Evolutionary conservation across 2,329 filamentous ascomycete species (phyloP).

Genomic region (Fusarium dimerum): DNA sequence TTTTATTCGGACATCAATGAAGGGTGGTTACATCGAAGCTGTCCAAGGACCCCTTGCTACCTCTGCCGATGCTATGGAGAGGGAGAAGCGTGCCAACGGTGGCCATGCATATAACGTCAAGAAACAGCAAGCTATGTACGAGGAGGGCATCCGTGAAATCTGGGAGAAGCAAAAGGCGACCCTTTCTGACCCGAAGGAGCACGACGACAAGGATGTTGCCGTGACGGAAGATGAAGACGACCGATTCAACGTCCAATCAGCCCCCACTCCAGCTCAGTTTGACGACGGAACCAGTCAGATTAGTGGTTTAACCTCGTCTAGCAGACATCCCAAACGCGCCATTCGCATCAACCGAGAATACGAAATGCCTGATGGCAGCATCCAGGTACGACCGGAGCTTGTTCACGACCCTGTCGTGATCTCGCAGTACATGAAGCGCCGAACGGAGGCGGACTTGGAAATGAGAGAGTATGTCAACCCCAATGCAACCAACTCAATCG

Average conservation of each 20-base stretch:
- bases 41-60: slow-evolving; percentile 67
- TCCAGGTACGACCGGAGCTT: slow-evolving; percentile 65
- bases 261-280: slow-evolving; percentile 64
- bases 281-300: slow-evolving; percentile 84
- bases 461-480: slow-evolving; percentile 66
- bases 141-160: slow-evolving; percentile 85
- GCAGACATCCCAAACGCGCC: slow-evolving; percentile 67
- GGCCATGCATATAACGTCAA: slow-evolving; percentile 98
- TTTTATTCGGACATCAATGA: slow-evolving; percentile 98
- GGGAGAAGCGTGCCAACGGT: slow-evolving; percentile 84
- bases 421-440: slow-evolving; percentile 80
- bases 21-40: slow-evolving; percentile 88
- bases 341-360: slow-evolving; percentile 71
- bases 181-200: slow-evolving; percentile 71
- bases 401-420: slow-evolving; percentile 85
- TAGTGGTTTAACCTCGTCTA: slow-evolving; percentile 66
- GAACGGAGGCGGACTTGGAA: slow-evolving; percentile 69
- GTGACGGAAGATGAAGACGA: slow-evolving; percentile 64
- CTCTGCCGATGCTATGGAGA: slow-evolving; percentile 81
- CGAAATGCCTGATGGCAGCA: slow-evolving; percentile 46
- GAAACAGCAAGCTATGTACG: slow-evolving; percentile 88
- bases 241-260: slow-evolving; percentile 70
- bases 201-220: slow-evolving; percentile 61
- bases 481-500: slow-evolving; percentile 6
- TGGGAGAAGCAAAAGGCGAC: slow-evolving; percentile 87